These are phyloP conservation scores for Reutealis trisperma DNA, from an alignment of 345 rosid genomes.

Conservation along the genomic window DNA sequence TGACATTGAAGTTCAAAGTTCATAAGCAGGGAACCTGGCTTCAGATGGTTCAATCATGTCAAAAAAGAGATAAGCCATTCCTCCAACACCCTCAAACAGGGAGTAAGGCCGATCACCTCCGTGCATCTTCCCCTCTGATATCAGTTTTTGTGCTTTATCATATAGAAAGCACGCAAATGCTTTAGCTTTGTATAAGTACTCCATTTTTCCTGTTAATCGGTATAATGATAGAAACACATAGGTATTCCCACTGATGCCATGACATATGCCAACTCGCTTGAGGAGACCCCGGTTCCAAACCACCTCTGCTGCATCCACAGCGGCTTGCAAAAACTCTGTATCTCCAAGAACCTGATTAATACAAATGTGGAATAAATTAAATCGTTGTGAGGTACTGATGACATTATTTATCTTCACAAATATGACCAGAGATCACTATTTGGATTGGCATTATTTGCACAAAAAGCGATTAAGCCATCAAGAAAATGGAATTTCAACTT, in stretches of 20 bases:
- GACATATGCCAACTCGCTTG: constrained; percentile 68
- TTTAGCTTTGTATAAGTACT: constrained; percentile 57
- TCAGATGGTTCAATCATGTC: constrained; percentile 55
- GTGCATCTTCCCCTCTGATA: constrained; percentile 58
- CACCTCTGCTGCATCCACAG: constrained; percentile 60
- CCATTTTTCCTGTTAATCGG: constrained; percentile 45
- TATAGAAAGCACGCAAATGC: constrained; percentile 69
- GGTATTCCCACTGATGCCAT: constrained; percentile 68
- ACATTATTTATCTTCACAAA: neutral
- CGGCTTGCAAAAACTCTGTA: constrained; percentile 61
- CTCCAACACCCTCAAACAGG: constrained; percentile 62
- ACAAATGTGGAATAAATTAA: neutral
- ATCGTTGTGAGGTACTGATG: neutral
- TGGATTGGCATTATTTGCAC: neutral
- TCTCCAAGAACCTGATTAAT: constrained; percentile 53
- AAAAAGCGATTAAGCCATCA: neutral
- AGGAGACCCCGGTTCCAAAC: constrained; percentile 73
- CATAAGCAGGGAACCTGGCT: constrained; percentile 67
- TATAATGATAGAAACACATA: constrained; percentile 60
- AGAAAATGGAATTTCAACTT: neutral
- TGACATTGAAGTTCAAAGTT: constrained; percentile 25
- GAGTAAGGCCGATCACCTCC: constrained; percentile 67
- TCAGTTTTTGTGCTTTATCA: constrained; percentile 50
- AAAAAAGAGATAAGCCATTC: constrained; percentile 61
- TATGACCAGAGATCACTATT: neutral